Base-by-base conservation (phyloP, 306 rosid species). In the Pterocarpus santalinus region DNA sequence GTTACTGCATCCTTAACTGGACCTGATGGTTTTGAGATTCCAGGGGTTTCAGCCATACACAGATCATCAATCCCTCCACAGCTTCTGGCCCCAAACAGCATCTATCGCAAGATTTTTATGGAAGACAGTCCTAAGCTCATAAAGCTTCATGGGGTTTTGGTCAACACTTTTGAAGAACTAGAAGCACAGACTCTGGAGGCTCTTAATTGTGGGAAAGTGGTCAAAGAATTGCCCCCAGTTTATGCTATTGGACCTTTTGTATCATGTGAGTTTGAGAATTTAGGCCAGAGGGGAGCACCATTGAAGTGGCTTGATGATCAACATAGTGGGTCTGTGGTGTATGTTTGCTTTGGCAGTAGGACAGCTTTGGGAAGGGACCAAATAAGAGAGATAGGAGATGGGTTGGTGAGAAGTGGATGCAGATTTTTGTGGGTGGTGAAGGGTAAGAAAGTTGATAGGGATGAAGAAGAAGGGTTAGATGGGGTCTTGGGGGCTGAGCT, bases 381-480 rank as follows among this genome's bases (percentile, higher is more conserved):
- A 65, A 81, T 80, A 9, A 83, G 69, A 39, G 94, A 90, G 76
- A 36, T 88, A 2, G 87, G 89, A 30, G 43, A 70, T 13, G 91
- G 92, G 49, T 72, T 90, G 44, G 30, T 77, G 65, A 67, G 32
- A 7, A 73, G 85, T 75, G 87, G 90, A 77, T 81, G 22, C 22
- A 82, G 13, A 17, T 90, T 89, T 66, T 13, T 90, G 73, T 90
- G 91, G 90, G 87, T 83, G 22, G 83, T 88, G 72, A 88, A 90
- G 72, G 84, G 79, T 6, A 86, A 79, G 68, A 68, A 7, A 4
- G 89, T 89, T 14, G 92, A 87, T 34, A 87, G 61, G 15, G 91
- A 83, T 33, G 91, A 91, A 4, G 79, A 73, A 41, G 90, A 77
- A 2, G 68, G 46, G 8, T 11, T 86, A 41, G 83, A 79, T 0